Percentiles rank a stretch among this genome's conserved stretches.
Conservation (phyloP, 768 basidiomycete species). For the Amanita fuliginea region DNA sequence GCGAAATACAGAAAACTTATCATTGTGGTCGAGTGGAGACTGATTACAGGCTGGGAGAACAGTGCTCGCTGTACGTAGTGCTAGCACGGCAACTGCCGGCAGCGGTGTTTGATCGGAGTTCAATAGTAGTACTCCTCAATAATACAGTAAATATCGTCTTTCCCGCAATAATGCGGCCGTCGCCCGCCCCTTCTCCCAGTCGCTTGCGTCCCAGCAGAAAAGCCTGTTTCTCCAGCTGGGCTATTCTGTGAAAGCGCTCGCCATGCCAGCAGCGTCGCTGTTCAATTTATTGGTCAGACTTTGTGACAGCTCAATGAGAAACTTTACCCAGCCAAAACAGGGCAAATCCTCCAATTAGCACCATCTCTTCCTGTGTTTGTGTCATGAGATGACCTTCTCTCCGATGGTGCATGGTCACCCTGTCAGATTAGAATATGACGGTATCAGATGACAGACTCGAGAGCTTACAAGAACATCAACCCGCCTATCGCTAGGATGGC, state of each 20-base stretch:
- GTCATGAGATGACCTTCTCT: slow-evolving; percentile 50
- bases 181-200: neutral
- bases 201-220: slow-evolving; percentile 9
- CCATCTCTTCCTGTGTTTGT: slow-evolving; percentile 62
- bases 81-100: slow-evolving; percentile 8
- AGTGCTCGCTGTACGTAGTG: neutral
- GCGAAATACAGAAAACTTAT: slow-evolving; percentile 32
- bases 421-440: slow-evolving; percentile 15
- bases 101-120: slow-evolving; percentile 1
- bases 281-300: neutral
- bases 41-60: slow-evolving; percentile 8
- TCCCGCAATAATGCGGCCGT: slow-evolving; percentile 42
- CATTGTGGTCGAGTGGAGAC: slow-evolving; percentile 28
- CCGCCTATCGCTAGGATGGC: slow-evolving; percentile 57
- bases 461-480: slow-evolving; percentile 48
- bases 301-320: neutral
- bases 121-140: slow-evolving; percentile 57
- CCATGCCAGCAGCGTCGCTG: slow-evolving; percentile 34
- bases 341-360: slow-evolving; percentile 61
- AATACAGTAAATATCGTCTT: slow-evolving; percentile 55
- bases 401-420: slow-evolving; percentile 60
- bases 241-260: slow-evolving; percentile 23
- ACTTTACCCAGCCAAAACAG: slow-evolving; percentile 68
- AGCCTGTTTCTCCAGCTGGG: slow-evolving; percentile 13
- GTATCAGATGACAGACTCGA: neutral